A percentile compares a stretch with the other conserved stretches of the same genome.
Conservation (phyloP, 805 yeast species). For the Jamesozyma gamospora region DNA sequence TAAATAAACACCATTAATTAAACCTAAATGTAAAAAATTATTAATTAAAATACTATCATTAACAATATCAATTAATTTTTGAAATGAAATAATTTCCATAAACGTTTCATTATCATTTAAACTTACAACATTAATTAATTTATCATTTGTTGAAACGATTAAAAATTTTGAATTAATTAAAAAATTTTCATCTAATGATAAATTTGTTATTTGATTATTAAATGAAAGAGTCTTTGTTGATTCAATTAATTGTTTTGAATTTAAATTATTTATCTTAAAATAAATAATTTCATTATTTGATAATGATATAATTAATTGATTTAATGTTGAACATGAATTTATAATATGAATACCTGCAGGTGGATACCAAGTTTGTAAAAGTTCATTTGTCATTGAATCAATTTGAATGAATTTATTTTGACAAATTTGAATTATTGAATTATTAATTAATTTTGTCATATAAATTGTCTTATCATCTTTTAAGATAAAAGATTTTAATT, state of each 20-base stretch:
- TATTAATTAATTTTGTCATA: conserved; percentile 55
- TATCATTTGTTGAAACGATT: conserved; percentile 63
- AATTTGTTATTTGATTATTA: conserved; percentile 42
- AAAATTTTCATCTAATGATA: conserved; percentile 32
- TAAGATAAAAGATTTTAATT: conserved; percentile 58
- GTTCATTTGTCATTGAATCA: conserved; percentile 23
- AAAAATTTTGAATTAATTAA: conserved; percentile 40
- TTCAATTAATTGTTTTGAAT: conserved; percentile 41
- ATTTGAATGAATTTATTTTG: conserved; percentile 55
- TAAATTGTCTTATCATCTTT: conserved; percentile 51
- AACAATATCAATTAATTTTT: conserved; percentile 51
- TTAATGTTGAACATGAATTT: conserved; percentile 49
- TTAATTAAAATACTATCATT: conserved; percentile 26
- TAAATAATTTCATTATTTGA: conserved; percentile 70
- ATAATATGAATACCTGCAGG: conserved; percentile 64
- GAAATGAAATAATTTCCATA: conserved; percentile 52
- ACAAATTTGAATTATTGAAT: conserved; percentile 64
- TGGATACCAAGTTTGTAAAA: conserved; percentile 64
- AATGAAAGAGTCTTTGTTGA: conserved; percentile 53
- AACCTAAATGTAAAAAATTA: conserved; percentile 55
- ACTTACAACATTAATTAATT: conserved; percentile 47
- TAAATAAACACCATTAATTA: conserved; percentile 74
- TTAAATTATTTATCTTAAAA: conserved; percentile 45
- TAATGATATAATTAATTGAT: conserved; percentile 62
- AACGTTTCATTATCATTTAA: conserved; percentile 43